Base-by-base conservation (phyloP, 1,284 basidiomycete species). In the Apiotrichum siamense region DNA sequence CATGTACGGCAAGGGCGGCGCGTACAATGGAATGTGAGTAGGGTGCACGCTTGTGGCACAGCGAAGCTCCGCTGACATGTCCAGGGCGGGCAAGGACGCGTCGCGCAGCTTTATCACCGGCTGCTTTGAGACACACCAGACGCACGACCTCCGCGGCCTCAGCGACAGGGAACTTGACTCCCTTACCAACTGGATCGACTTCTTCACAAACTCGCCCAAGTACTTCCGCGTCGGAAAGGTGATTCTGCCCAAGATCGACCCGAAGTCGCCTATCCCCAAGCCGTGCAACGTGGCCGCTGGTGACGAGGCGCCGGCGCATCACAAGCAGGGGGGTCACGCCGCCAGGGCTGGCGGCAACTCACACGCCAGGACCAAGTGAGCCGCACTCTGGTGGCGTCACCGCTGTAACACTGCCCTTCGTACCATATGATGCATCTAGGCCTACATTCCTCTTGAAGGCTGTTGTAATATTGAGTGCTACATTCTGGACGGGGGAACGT, bases 51-150 rank as follows among this genome's bases (percentile, higher is more conserved):
- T 1, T 2, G 15, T 26, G 21, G 21, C 4, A 20, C 13, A 18
- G 18, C 9, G 18, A 7, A n/a, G n/a, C n/a, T n/a, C n/a, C 12
- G 21, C 42, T 43, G 20, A 43, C 42, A 12, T 23, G 1, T 48
- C n/a, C n/a, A 57, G 89, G 77, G 84, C 88, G 49, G 92, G 92
- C 10, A 75, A 80, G 49, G 92, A 97, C 70, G 90, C 88, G 13
- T 87, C 88, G 26, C 78, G 92, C 60, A 86, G 91, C 0, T 97
- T 88, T 73, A 87, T 82, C 29, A 97, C 93, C 1, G 91, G 91
- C 6, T 97, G 92, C 72, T 96, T 97, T 77, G 79, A 84, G 64
- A 73, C 70, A 7, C 92, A 97, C 73, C 80, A 83, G 41, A 97
- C 91, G 33, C 86, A 96, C 75, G 92, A 97, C 75, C 76, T 86